Base-by-base conservation (phyloP, 2,329 filamentous ascomycete species). In the Fusarium sublunatum region DNA sequence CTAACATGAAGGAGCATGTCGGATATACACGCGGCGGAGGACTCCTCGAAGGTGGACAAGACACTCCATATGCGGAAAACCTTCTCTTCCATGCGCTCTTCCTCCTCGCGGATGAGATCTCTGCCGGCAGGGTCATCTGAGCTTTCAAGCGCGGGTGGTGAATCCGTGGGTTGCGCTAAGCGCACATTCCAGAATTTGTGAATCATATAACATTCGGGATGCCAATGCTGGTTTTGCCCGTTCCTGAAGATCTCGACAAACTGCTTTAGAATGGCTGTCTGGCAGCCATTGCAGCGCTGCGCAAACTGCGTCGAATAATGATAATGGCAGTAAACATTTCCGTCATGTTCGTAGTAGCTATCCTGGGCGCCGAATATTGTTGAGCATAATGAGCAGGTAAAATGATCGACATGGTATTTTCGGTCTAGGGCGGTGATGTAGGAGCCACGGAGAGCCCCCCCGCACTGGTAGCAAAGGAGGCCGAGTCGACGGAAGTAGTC, bases 111-210 rank as follows among this genome's bases (percentile, higher is more conserved):
- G 44, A 99, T 92, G 13, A 83, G 81, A 47, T 92, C 88, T 48
- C 93, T 89, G 62, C 89, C 86, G 61, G 89, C 86, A 42, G 78
- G 74, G 50, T 86, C 83, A 49, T 82, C 79, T 10, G 76, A 73
- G 48, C 83, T 70, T 26, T 65, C 28, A n/a, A 77, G 73, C 19
- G 76, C 65, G 28, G 76, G 77, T 53, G 82, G 78, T 32, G 81
- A 73, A 54, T 88, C 82, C 36, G 84, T 83, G 10, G 85, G 82
- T 25, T 88, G 84, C 10, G 88, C 87, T 34, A 99, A 82, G 47
- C 95, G 89, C 58, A 99, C 95, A 74, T 98, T 99, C 95, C 95
- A 99, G 78, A 98, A 99, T 73, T 99, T 99, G 80, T 99, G 95
- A 63, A 99, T 99, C 95, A 99, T 99, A 78, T 99, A 99, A 77